Conservation (phyloP, 1,284 basidiomycete genomes). For the Termitomyces sp. region DNA sequence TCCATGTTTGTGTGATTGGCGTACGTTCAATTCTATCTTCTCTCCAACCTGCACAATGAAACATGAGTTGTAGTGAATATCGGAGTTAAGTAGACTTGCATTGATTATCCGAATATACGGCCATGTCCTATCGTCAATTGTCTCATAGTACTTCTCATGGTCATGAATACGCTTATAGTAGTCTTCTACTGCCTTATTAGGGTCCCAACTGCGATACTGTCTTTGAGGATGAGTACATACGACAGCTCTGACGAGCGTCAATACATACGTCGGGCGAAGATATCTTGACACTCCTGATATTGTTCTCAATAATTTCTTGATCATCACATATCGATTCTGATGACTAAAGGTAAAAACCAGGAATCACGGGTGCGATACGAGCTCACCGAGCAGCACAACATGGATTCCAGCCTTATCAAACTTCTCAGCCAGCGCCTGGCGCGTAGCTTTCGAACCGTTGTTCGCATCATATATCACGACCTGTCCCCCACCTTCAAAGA, state of each 20-base stretch:
- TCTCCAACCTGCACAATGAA: slow-evolving; percentile 68
- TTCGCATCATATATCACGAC: slow-evolving; percentile 99
- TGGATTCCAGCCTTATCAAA: slow-evolving; percentile 84
- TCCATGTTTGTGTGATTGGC: slow-evolving; percentile 20
- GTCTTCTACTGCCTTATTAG: slow-evolving; percentile 86
- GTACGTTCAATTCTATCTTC: slow-evolving; percentile 86
- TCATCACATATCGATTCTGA: slow-evolving; percentile 85
- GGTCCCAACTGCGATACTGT: slow-evolving; percentile 91
- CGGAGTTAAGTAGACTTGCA: slow-evolving; percentile 35
- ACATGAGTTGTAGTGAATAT: neutral
- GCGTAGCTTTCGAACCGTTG: slow-evolving; percentile 72
- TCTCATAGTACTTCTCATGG: slow-evolving; percentile 87
- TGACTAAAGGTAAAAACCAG: neutral
- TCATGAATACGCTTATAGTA: slow-evolving; percentile 88
- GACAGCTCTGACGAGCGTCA: neutral
- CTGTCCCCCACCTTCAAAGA: slow-evolving; percentile 85
- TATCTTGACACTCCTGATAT: slow-evolving; percentile 96
- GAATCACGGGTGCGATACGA: neutral
- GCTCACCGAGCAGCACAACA: slow-evolving; percentile 87
- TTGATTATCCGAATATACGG: slow-evolving; percentile 97
- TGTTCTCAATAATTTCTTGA: slow-evolving; percentile 88
- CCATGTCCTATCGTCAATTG: slow-evolving; percentile 80
- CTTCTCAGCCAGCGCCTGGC: slow-evolving; percentile 75
- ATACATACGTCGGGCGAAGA: slow-evolving; percentile 88
- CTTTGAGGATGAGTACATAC: slow-evolving; percentile 6